A percentile compares a stretch with the other conserved stretches of the same genome.
Conservation (phyloP, 441 rosid species). For the Breynia disticha region DNA sequence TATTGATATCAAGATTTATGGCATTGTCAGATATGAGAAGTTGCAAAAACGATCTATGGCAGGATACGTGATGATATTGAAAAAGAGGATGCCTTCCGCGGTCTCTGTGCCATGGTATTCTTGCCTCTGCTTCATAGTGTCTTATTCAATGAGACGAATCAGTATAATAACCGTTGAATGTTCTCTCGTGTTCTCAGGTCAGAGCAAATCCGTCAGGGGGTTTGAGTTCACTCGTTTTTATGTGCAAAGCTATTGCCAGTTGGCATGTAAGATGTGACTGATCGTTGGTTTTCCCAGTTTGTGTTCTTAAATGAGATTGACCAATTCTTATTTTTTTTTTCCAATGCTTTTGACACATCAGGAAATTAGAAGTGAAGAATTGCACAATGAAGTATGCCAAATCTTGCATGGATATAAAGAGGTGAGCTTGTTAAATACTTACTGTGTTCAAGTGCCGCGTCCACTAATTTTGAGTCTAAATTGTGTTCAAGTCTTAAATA, state of each 20-base stretch:
- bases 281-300: constrained; percentile 8
- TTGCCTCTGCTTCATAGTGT: constrained; percentile 12
- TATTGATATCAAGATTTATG: not conserved
- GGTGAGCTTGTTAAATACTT: constrained; percentile 36
- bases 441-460: no score
- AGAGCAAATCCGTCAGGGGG: constrained; percentile 89
- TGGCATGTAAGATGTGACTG: constrained; percentile 62
- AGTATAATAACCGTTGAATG: constrained; percentile 2
- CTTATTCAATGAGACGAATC: not conserved
- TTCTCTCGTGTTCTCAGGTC: constrained; percentile 40
- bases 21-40: not conserved
- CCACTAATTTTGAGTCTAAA: not conserved
- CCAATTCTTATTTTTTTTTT: not conserved
- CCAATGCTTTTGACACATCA: constrained; percentile 10
- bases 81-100: constrained; percentile 97
- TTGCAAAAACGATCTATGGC: constrained; percentile 17
- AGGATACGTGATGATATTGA: constrained; percentile 95
- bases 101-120: constrained; percentile 92
- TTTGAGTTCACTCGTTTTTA: constrained; percentile 69
- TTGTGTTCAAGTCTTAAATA: no score
- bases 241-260: constrained; percentile 94
- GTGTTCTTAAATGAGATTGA: not conserved
- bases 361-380: constrained; percentile 86
- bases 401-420: constrained; percentile 85
- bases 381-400: constrained; percentile 80